Conservation (phyloP, 1,284 basidiomycete species). For the Tetrapyrgos nigripes region DNA sequence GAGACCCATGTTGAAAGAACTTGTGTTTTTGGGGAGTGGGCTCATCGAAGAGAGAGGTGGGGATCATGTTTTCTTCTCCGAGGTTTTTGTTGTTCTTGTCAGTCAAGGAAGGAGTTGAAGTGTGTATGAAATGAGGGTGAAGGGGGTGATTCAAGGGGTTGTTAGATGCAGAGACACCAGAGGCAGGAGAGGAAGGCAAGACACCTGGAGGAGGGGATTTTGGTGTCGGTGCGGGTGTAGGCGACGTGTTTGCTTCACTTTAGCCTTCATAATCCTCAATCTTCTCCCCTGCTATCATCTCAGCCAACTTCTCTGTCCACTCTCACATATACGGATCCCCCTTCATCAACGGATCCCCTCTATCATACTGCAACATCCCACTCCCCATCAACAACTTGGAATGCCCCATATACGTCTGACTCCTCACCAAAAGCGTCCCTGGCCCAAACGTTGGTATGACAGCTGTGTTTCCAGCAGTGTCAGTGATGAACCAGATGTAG, state of each 20-base stretch:
- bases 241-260: constrained; percentile 17
- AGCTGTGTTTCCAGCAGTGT: constrained; percentile 67
- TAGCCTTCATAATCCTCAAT: background rate
- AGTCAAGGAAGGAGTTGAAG: constrained; percentile 5
- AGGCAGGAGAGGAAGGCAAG: constrained; percentile 26
- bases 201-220: constrained; percentile 32
- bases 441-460: constrained; percentile 88
- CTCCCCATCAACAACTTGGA: constrained; percentile 21
- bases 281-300: background rate
- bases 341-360: constrained; percentile 4
- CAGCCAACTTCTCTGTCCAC: constrained; percentile 1
- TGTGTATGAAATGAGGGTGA: constrained; percentile 41
- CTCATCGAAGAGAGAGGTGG: constrained; percentile 7
- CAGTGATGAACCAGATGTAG: constrained; percentile 88
- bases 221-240: constrained; percentile 26
- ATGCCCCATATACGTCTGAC: constrained; percentile 50
- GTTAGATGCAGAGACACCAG: constrained; percentile 30
- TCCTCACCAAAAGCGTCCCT: constrained; percentile 87
- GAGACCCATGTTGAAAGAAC: background rate
- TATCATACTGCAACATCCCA: constrained; percentile 5
- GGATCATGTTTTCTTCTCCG: too few species aligned
- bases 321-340: constrained; percentile 15
- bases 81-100: background rate
- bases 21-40: background rate
- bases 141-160: too few species aligned